These are phyloP conservation scores for Stemphylium lycopersici DNA, from an alignment of 2,329 filamentous ascomycete species.

Conservation along the genomic window DNA sequence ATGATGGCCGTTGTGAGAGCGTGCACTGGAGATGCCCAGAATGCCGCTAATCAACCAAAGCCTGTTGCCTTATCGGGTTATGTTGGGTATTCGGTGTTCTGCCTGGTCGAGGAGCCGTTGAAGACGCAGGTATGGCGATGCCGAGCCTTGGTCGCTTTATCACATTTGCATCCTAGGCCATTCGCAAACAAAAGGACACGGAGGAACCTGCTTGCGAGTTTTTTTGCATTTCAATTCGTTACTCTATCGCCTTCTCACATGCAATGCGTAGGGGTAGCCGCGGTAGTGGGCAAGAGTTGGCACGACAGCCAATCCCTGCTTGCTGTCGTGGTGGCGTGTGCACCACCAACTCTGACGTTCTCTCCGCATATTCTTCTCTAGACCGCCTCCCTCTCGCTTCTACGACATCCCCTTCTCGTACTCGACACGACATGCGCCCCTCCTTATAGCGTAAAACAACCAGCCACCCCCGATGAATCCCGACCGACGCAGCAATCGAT, in stretches of 20 bases:
- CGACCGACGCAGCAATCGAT: slow-evolving; percentile 29
- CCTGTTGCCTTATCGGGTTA: neutral
- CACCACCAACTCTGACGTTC: slow-evolving; percentile 21
- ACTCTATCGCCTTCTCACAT: neutral
- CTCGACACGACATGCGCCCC: slow-evolving; percentile 40
- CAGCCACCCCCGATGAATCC: slow-evolving; percentile 36
- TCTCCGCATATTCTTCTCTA: slow-evolving; percentile 21
- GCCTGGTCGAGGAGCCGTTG: slow-evolving; percentile 5
- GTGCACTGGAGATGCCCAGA: neutral
- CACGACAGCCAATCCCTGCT: slow-evolving; percentile 17
- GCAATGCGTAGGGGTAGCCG: slow-evolving; percentile 5
- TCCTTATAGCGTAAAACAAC: slow-evolving; percentile 20
- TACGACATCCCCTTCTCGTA: slow-evolving; percentile 4
- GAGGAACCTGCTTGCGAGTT: neutral
- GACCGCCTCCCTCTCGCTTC: slow-evolving; percentile 18
- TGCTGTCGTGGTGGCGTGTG: slow-evolving; percentile 16
- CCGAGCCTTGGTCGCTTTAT: slow-evolving; percentile 9
- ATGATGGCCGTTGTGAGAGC: neutral
- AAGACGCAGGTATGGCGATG: slow-evolving; percentile 11
- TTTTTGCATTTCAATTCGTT: neutral
- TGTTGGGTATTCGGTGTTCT: slow-evolving; percentile 9
- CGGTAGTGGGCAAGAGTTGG: slow-evolving; percentile 5
- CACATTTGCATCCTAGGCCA: neutral
- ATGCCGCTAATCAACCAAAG: neutral
- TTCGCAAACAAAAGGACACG: neutral